These are phyloP conservation scores for Vitis hybrid DNA, from an alignment of 177 flowering plant species.

Conservation along the genomic window DNA sequence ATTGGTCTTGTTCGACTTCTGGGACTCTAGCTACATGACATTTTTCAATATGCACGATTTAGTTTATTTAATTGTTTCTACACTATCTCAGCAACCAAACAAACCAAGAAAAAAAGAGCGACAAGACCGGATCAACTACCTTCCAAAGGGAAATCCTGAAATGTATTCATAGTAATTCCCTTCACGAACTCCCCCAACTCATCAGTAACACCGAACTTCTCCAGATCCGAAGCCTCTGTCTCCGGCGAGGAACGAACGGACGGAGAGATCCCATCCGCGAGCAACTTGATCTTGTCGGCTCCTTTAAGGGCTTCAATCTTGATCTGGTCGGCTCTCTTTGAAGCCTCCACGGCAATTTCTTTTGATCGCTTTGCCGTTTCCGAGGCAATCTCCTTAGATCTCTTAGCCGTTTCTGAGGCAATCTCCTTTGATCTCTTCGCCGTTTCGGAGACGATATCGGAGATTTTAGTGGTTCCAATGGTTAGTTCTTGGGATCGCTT, in stretches of 20 bases:
- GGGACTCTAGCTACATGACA: too few species aligned
- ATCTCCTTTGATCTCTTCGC: constrained; percentile 52
- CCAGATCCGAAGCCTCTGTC: constrained; percentile 37
- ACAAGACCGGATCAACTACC: constrained; percentile 31
- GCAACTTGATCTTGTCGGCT: constrained; percentile 57
- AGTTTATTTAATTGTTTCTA: too few species aligned
- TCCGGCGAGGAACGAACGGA: constrained; percentile 10
- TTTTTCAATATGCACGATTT: too few species aligned
- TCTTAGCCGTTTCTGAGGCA: constrained; percentile 38
- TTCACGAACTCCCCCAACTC: constrained; percentile 82
- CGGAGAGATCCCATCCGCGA: constrained; percentile 49
- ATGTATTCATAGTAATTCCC: constrained; percentile 62
- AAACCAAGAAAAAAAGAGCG: background rate
- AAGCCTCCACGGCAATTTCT: constrained; percentile 62
- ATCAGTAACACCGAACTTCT: constrained; percentile 70
- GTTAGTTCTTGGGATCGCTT: constrained; percentile 51
- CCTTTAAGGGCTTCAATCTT: constrained; percentile 50
- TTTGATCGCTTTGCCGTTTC: constrained; percentile 58
- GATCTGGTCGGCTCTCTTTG: constrained; percentile 59
- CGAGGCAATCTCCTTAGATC: constrained; percentile 45
- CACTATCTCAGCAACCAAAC: constrained; percentile 9
- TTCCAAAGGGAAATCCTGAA: constrained; percentile 73
- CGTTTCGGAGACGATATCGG: constrained; percentile 31
- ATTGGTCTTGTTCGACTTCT: too few species aligned
- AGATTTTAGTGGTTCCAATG: constrained; percentile 17